Base-by-base conservation (phyloP, 345 rosid genomes). In the Camelina neglecta region DNA sequence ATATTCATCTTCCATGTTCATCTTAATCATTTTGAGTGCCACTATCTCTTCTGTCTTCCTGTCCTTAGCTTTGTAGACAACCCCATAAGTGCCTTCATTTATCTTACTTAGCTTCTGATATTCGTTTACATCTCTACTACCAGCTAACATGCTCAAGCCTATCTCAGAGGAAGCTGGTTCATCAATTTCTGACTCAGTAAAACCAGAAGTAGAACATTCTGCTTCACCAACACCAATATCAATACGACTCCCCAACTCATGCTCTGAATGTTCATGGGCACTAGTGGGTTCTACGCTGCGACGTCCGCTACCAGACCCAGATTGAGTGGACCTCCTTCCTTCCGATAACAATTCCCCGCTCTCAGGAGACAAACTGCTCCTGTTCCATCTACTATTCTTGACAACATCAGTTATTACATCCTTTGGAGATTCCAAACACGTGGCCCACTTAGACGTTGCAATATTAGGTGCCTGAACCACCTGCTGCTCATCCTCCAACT, bases 71-170 rank as follows among this genome's bases (percentile, higher is more conserved):
- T 86, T 89, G 77, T 83, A 90, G 39, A 93, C 98, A 83, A 89
- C 81, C 65, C 97, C 98, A 63, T 93, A 93, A 36, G 97, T 89
- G 29, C 98, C 98, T 83, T 93, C 98, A 66, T 67, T 87, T n/a
- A 93, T 89, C 83, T 84, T 92, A 73, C 88, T 82, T 21, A 93
- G 83, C 73, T 65, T 88, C 75, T 90, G 97, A 72, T 75, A 93
- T 65, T 90, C 92, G 16, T 75, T 81, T 26, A 93, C 95, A 31
- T 85, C 81, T 80, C 97, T 83, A 75, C 97, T 89, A 69, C 90
- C 80, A 48, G 74, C 56, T 69, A 86, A 84, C 96, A 91, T 87
- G 80, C 84, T 80, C 72, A 85, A 65, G 16, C 87, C 67, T 79
- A 77, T 79, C 44, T 75, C 72, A 11, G 79, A 31, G 39, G 53